Evolutionary conservation across 2,329 filamentous ascomycete genomes (phyloP).

Genomic region (Coniochaeta sp.): DNA sequence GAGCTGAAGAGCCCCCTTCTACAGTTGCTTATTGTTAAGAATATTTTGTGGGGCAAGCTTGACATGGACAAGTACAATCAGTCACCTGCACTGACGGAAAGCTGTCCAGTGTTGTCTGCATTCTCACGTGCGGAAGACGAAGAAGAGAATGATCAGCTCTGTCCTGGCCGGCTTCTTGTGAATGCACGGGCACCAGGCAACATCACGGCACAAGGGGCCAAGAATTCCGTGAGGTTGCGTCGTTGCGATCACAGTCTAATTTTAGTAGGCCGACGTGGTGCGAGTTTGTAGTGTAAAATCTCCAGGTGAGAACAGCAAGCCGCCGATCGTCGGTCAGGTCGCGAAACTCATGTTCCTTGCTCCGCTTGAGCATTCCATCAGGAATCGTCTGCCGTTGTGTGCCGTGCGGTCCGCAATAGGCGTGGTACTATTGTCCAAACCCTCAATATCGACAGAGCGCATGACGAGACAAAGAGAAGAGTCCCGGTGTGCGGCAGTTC

Average conservation of each 20-base stretch:
- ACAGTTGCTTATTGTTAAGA: neutral
- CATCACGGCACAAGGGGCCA: neutral
- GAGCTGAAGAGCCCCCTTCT: neutral
- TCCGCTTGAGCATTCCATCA: neutral
- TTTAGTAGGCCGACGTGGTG: neutral
- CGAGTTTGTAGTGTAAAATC: neutral
- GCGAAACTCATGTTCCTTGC: neutral
- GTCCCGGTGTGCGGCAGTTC: neutral
- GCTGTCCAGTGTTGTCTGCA: neutral
- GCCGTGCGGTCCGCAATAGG: neutral
- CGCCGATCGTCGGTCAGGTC: neutral
- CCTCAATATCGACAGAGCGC: neutral
- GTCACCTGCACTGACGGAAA: neutral
- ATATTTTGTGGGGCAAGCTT: too few relatives aligned
- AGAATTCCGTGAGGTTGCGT: neutral
- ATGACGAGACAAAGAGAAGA: neutral
- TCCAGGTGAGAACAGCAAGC: neutral
- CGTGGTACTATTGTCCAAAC: neutral
- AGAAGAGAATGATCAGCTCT: neutral
- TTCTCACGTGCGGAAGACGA: neutral
- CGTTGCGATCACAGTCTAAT: conserved; percentile 1
- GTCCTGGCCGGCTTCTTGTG: neutral
- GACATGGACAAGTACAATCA: too few relatives aligned
- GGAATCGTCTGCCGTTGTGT: neutral
- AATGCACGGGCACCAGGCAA: neutral